Percentiles rank a stretch among this genome's conserved stretches.
Conservation (phyloP, 1,284 basidiomycete genomes). For the Ustilago sp. region DNA sequence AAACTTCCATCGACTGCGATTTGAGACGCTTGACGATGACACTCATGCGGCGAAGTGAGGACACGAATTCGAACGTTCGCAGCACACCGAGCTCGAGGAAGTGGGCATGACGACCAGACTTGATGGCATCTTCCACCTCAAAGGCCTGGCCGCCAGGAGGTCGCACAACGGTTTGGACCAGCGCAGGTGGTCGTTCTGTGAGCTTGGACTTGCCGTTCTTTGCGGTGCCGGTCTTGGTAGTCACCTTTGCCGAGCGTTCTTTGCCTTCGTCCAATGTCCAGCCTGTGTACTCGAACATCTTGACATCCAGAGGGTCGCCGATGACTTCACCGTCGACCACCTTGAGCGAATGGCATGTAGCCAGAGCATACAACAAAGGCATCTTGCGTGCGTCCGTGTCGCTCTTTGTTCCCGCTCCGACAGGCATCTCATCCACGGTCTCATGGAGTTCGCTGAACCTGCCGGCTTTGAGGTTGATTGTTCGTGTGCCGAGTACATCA, state of each 20-base stretch:
- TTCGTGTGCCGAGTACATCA: slow-evolving; percentile 80
- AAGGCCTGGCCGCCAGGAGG: slow-evolving; percentile 92
- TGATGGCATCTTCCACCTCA: slow-evolving; percentile 87
- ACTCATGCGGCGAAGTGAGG: slow-evolving; percentile 92
- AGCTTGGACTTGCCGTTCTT: slow-evolving; percentile 67
- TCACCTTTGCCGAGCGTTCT: slow-evolving; percentile 56
- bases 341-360: slow-evolving; percentile 96
- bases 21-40: slow-evolving; percentile 96
- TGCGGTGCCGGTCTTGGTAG: slow-evolving; percentile 61
- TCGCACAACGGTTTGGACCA: slow-evolving; percentile 96
- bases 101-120: slow-evolving; percentile 86
- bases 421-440: slow-evolving; percentile 86
- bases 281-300: slow-evolving; percentile 90
- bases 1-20: slow-evolving; percentile 94
- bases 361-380: slow-evolving; percentile 88
- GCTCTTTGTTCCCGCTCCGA: slow-evolving; percentile 64
- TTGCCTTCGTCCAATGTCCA: slow-evolving; percentile 93
- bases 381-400: slow-evolving; percentile 76
- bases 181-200: slow-evolving; percentile 82
- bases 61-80: slow-evolving; percentile 96
- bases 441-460: slow-evolving; percentile 92
- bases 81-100: slow-evolving; percentile 95
- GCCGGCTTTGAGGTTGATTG: slow-evolving; percentile 70
- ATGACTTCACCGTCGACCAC: slow-evolving; percentile 88
- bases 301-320: slow-evolving; percentile 92